Percentiles rank a stretch among this genome's conserved stretches.
Evolutionary conservation across 306 rosid genomes (phyloP).

Genomic region (Calophaca sinica): DNA sequence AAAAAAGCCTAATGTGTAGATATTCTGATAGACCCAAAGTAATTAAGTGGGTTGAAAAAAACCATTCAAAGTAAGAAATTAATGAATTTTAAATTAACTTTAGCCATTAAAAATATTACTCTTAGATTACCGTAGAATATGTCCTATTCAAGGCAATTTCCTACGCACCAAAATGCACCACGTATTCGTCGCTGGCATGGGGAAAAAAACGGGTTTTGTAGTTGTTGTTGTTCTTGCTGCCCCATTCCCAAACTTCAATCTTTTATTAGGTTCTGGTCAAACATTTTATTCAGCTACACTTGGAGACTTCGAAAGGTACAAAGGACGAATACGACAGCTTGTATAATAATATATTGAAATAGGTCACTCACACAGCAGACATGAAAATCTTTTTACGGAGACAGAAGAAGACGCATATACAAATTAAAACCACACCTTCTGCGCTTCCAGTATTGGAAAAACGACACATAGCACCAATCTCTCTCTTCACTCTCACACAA

Average conservation of each 20-base stretch:
- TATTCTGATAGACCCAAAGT: no score
- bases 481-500: slow-evolving; percentile 20
- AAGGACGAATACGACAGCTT: slow-evolving; percentile 46
- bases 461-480: slow-evolving; percentile 22
- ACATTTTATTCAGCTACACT: slow-evolving; percentile 36
- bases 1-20: no score
- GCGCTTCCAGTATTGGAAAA: slow-evolving; percentile 10
- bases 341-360: slow-evolving; percentile 29
- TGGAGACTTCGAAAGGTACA: slow-evolving; percentile 45
- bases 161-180: slow-evolving; percentile 41
- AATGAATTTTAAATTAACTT: no score
- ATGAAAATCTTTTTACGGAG: slow-evolving; percentile 41
- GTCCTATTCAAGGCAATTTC: slow-evolving; percentile 5
- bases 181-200: slow-evolving; percentile 17
- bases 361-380: slow-evolving; percentile 49
- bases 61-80: no score
- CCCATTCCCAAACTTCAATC: slow-evolving; percentile 2
- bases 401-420: slow-evolving; percentile 4
- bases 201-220: slow-evolving; percentile 34
- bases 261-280: slow-evolving; percentile 46
- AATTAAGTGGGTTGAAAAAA: no score
- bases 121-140: slow-evolving; percentile 1
- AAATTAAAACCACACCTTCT: background rate
- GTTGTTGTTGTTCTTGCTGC: background rate
- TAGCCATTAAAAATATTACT: background rate